Percentiles rank a stretch among this genome's conserved stretches.
These are phyloP conservation scores for Craterostigma plantagineum DNA, from an alignment of 257 asterid genomes.

Conservation along the genomic window DNA sequence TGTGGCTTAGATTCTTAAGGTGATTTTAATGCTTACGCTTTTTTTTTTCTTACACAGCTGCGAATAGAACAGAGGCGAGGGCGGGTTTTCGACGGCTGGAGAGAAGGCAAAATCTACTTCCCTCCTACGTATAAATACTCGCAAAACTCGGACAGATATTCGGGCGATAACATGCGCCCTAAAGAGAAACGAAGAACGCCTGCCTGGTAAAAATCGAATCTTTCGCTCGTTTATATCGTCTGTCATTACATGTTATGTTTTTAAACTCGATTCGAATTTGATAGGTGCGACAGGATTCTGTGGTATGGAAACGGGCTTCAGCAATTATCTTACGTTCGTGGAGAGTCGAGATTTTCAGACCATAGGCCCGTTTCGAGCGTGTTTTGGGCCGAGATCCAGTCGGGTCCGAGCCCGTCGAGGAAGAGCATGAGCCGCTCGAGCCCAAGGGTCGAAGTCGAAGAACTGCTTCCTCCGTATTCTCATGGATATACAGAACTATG, in stretches of 20 bases:
- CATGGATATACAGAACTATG: constrained; percentile 94
- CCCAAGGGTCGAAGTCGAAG: constrained; percentile 81
- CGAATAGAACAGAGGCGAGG: constrained; percentile 80
- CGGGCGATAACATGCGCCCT: constrained; percentile 90
- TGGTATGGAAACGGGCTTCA: constrained; percentile 92
- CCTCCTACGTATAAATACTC: constrained; percentile 97
- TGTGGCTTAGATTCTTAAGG: background rate
- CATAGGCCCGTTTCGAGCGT: constrained; percentile 91
- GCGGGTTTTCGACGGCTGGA: constrained; percentile 93
- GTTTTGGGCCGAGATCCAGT: constrained; percentile 90
- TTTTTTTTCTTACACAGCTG: constrained; percentile 35
- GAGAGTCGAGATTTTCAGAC: constrained; percentile 89
- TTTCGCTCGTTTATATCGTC: background rate
- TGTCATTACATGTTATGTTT: background rate
- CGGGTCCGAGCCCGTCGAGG: constrained; percentile 75
- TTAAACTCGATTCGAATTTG: too few species aligned
- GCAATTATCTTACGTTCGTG: constrained; percentile 68
- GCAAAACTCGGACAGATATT: constrained; percentile 84
- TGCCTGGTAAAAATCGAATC: constrained; percentile 48
- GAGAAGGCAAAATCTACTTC: constrained; percentile 89
- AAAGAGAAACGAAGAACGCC: constrained; percentile 95
- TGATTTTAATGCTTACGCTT: background rate
- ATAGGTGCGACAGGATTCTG: constrained; percentile 91
- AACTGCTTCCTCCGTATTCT: constrained; percentile 75
- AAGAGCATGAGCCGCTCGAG: constrained; percentile 78